Evolutionary conservation across 768 basidiomycete species (phyloP).

Genomic region (Amanita pseudoporphyria): DNA sequence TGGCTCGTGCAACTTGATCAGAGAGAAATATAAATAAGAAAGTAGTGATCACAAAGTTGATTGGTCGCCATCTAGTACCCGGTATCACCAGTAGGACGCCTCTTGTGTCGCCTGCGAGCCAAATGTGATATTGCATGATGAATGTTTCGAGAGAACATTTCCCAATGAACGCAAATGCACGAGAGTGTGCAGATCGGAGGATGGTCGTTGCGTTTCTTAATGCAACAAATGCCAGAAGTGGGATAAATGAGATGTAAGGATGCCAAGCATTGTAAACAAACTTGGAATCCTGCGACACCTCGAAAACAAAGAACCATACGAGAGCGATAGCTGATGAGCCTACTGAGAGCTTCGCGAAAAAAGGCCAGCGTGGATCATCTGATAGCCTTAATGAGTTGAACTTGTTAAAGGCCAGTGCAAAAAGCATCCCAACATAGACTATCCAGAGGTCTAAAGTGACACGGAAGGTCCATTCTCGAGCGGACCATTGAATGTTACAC

Average conservation of each 20-base stretch:
- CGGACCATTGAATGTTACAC: constrained; percentile 76
- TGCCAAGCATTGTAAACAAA: constrained; percentile 83
- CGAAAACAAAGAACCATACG: constrained; percentile 78
- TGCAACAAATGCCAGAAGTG: constrained; percentile 65
- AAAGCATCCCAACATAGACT: constrained; percentile 80
- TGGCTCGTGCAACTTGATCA: constrained; percentile 68
- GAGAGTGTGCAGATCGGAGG: constrained; percentile 62
- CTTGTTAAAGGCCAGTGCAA: constrained; percentile 66
- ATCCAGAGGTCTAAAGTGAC: constrained; percentile 85
- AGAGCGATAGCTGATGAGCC: constrained; percentile 44
- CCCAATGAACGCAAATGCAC: constrained; percentile 72
- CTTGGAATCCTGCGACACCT: constrained; percentile 67
- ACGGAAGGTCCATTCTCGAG: constrained; percentile 82
- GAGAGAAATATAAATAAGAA: constrained; percentile 75
- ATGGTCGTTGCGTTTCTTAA: constrained; percentile 69
- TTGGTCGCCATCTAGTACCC: constrained; percentile 57
- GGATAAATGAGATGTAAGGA: constrained; percentile 72
- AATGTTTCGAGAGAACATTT: constrained; percentile 87
- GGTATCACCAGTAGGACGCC: constrained; percentile 75
- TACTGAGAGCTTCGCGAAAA: constrained; percentile 36
- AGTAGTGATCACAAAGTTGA: constrained; percentile 72
- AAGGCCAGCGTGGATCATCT: constrained; percentile 60
- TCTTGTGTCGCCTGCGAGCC: constrained; percentile 79
- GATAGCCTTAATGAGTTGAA: constrained; percentile 61
- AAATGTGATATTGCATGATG: constrained; percentile 83